Conservation (phyloP, 2,329 filamentous ascomycete species). For the Dichotomopilus funicola region DNA sequence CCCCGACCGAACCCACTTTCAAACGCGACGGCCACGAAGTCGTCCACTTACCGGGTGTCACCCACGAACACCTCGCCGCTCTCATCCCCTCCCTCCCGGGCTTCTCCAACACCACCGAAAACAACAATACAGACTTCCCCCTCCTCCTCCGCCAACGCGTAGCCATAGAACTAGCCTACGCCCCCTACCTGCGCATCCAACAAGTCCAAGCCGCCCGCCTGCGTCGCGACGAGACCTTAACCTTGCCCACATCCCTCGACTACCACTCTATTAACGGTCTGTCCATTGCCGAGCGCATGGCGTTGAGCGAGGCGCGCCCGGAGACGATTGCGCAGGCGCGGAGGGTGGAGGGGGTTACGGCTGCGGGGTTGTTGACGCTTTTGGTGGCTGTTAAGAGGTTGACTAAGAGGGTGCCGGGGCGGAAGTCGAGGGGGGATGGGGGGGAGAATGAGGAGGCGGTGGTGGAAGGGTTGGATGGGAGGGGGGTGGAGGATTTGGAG, state of each 20-base stretch:
- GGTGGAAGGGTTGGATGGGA: conserved; percentile 15
- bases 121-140: conserved; percentile 35
- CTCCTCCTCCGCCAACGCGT: conserved; percentile 61
- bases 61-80: not conserved
- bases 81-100: conserved; percentile 1
- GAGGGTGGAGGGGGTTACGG: conserved; percentile 73
- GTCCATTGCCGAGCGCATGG: conserved; percentile 69
- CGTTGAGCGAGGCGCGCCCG: conserved; percentile 64
- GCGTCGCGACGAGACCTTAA: conserved; percentile 67
- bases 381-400: conserved; percentile 47
- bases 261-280: conserved; percentile 69
- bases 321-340: conserved; percentile 85
- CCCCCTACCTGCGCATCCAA: conserved; percentile 76
- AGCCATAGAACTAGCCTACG: conserved; percentile 76
- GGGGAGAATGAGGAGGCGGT: not conserved
- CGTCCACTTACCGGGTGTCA: conserved; percentile 42
- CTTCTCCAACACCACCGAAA: not conserved
- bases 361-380: conserved; percentile 53
- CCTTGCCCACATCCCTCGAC: conserved; percentile 66
- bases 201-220: conserved; percentile 59
- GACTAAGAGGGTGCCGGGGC: not conserved
- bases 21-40: conserved; percentile 71
- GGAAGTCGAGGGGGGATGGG: not conserved
- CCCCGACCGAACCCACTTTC: conserved; percentile 42
- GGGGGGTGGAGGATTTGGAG: conserved; percentile 29